phyloP scores from a whole-genome alignment of 179 eudicot genomes.

The Monotropa hypopitys region DNA sequence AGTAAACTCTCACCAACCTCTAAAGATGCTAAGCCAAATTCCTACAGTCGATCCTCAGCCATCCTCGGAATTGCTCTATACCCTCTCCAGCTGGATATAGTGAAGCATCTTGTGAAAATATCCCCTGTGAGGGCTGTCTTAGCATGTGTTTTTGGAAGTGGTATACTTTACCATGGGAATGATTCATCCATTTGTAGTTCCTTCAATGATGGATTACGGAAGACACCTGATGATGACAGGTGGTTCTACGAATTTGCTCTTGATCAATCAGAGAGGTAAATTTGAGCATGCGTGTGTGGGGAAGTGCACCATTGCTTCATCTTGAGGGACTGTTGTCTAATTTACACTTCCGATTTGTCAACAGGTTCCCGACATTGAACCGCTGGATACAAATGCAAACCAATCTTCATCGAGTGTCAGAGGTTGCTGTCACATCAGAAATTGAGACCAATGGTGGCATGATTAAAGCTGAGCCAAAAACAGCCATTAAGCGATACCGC shows the following conservation, averaged over 20 bases:
- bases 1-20: conserved; percentile 45
- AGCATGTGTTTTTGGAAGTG: conserved; percentile 94
- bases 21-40: conserved; percentile 48
- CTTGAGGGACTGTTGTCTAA: background rate
- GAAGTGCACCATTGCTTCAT: background rate
- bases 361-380: conserved; percentile 97
- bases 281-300: background rate
- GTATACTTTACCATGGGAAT: conserved; percentile 56
- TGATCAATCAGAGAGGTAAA: conserved; percentile 93
- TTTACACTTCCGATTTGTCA: conserved; percentile 10
- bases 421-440: conserved; percentile 54
- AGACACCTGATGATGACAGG: conserved; percentile 71
- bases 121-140: conserved; percentile 93
- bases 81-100: conserved; percentile 81
- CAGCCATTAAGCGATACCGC: conserved; percentile 57
- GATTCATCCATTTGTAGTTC: conserved; percentile 55
- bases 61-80: conserved; percentile 61
- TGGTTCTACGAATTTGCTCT: conserved; percentile 89
- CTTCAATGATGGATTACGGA: conserved; percentile 47
- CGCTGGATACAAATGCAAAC: conserved; percentile 99
- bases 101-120: conserved; percentile 83
- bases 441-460: conserved; percentile 28
- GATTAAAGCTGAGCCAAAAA: conserved; percentile 29
- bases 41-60: conserved; percentile 42
- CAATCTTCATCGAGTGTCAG: conserved; percentile 90